These are phyloP conservation scores for Polyporus tsugae DNA, from an alignment of 1,284 basidiomycete genomes.

Conservation along the genomic window DNA sequence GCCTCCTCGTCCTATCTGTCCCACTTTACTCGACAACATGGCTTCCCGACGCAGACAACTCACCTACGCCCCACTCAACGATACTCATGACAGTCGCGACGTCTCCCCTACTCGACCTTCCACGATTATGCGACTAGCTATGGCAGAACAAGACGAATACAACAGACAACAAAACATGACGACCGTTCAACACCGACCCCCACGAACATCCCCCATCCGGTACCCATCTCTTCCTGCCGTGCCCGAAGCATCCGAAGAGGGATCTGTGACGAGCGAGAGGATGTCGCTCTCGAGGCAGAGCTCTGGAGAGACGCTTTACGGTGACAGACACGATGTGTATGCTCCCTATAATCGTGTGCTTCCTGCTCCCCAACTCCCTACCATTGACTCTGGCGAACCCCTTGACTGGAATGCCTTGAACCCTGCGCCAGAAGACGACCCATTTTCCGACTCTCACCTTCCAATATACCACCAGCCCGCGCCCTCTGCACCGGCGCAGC, in stretches of 20 bases:
- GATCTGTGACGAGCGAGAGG: constrained; percentile 29
- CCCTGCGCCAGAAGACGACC: constrained; percentile 34
- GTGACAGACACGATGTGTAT: constrained; percentile 21
- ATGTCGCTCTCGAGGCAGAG: constrained; percentile 35
- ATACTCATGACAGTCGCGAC: constrained; percentile 24
- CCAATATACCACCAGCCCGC: constrained; percentile 29
- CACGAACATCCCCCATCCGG: constrained; percentile 30
- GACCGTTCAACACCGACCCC: constrained; percentile 30
- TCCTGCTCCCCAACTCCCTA: constrained; percentile 32
- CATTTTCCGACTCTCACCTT: constrained; percentile 39
- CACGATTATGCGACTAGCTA: constrained; percentile 33
- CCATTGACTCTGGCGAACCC: constrained; percentile 47
- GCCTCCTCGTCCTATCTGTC: neutral
- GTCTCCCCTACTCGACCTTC: constrained; percentile 26
- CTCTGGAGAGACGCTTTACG: constrained; percentile 33
- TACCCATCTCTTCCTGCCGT: constrained; percentile 36
- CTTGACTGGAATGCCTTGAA: constrained; percentile 39
- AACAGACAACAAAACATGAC: constrained; percentile 30
- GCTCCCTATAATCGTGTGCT: constrained; percentile 12
- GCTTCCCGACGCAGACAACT: constrained; percentile 28
- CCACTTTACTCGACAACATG: constrained; percentile 13
- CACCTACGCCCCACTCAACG: constrained; percentile 30
- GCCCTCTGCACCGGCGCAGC: constrained; percentile 12
- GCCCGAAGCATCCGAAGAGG: constrained; percentile 36
- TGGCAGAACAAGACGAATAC: constrained; percentile 33